A percentile compares a stretch with the other conserved stretches of the same genome.
Evolutionary conservation across 2,329 filamentous ascomycete species (phyloP).

Genomic region (Colletotrichum sidae): DNA sequence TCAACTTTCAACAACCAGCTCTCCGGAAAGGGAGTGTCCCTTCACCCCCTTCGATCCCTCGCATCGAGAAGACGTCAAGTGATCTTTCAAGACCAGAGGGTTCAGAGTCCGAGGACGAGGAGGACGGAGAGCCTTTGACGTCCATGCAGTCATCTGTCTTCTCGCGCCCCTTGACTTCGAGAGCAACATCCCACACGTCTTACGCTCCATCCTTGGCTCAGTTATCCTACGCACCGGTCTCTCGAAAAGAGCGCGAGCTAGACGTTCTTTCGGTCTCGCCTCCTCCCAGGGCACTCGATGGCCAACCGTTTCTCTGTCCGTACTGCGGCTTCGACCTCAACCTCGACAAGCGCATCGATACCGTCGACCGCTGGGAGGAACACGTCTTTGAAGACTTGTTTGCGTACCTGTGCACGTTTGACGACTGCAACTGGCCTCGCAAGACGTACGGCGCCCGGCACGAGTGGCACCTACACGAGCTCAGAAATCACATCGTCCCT

Average conservation of each 20-base stretch:
- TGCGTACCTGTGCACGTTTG: constrained; percentile 29
- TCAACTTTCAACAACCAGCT: constrained; percentile 23
- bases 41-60: not conserved
- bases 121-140: not conserved
- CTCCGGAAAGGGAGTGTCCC: constrained; percentile 7
- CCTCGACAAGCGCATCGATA: constrained; percentile 2
- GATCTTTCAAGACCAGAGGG: not conserved
- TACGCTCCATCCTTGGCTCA: not conserved
- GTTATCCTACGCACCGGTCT: not conserved
- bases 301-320: constrained; percentile 14
- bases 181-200: not conserved
- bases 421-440: constrained; percentile 8
- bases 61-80: not conserved
- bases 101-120: not conserved
- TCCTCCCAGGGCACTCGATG: constrained; percentile 9
- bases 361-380: constrained; percentile 19
- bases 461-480: too few relatives aligned
- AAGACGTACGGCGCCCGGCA: too few relatives aligned
- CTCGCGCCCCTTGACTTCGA: not conserved
- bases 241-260: not conserved
- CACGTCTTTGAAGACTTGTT: constrained; percentile 24
- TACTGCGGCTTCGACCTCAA: constrained; percentile 29
- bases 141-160: not conserved
- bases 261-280: not conserved
- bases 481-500: too few relatives aligned